These are phyloP conservation scores for Ascochyta rabiei DNA, from an alignment of 2,329 filamentous ascomycete species.

Conservation along the genomic window DNA sequence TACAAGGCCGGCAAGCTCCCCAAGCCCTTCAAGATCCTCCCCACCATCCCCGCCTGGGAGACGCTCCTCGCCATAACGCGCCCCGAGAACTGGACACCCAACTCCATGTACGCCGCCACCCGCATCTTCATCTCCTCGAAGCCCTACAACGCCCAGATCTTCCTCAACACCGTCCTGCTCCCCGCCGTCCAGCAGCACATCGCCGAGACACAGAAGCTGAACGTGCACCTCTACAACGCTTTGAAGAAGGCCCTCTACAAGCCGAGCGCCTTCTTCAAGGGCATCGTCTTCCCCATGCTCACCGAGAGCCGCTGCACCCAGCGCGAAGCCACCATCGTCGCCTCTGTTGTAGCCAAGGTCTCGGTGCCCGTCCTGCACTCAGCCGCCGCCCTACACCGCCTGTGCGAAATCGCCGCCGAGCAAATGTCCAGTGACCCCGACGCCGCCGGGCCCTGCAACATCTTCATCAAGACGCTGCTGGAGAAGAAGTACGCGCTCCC, in stretches of 20 bases:
- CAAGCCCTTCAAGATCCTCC: slow-evolving; percentile 97
- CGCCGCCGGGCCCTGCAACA: slow-evolving; percentile 88
- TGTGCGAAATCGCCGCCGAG: slow-evolving; percentile 93
- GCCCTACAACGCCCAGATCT: slow-evolving; percentile 78
- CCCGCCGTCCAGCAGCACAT: slow-evolving; percentile 94
- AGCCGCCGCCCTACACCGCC: slow-evolving; percentile 84
- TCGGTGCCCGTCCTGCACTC: slow-evolving; percentile 92
- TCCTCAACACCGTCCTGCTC: slow-evolving; percentile 84
- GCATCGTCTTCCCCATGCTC: slow-evolving; percentile 89
- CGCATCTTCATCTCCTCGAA: slow-evolving; percentile 89
- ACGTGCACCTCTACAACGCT: slow-evolving; percentile 92
- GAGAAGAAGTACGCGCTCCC: slow-evolving; percentile 98
- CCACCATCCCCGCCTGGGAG: slow-evolving; percentile 90
- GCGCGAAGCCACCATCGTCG: slow-evolving; percentile 89
- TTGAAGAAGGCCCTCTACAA: slow-evolving; percentile 94
- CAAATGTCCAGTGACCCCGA: slow-evolving; percentile 84
- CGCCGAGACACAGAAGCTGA: slow-evolving; percentile 90
- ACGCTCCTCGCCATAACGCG: slow-evolving; percentile 84
- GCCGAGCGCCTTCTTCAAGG: slow-evolving; percentile 95
- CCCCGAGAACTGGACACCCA: slow-evolving; percentile 78
- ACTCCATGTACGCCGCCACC: slow-evolving; percentile 86
- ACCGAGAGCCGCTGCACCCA: slow-evolving; percentile 86
- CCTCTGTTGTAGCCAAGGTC: slow-evolving; percentile 81
- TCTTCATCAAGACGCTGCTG: slow-evolving; percentile 89
- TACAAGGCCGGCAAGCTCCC: slow-evolving; percentile 97